Percentiles rank a stretch among this genome's conserved stretches.
These are phyloP conservation scores for Diaporthe humulicola DNA, from an alignment of 2,329 filamentous ascomycete genomes.

Conservation along the genomic window DNA sequence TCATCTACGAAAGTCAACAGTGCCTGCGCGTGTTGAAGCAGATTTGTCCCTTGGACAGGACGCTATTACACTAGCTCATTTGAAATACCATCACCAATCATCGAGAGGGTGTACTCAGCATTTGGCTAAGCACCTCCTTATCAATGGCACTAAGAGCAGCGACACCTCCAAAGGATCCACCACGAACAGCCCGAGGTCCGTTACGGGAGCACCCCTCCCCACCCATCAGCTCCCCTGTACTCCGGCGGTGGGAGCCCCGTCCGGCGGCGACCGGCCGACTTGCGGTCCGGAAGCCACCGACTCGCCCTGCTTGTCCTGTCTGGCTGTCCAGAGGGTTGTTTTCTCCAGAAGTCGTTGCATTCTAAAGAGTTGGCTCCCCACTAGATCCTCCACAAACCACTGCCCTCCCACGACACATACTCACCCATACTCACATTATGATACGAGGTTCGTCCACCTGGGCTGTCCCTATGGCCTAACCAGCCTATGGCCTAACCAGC, in stretches of 20 bases:
- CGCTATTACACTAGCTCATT: background rate
- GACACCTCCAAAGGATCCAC: constrained; percentile 13
- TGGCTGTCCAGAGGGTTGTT: background rate
- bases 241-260: constrained; percentile 22
- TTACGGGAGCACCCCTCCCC: constrained; percentile 6
- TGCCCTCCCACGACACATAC: background rate
- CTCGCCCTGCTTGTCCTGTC: background rate
- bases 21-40: background rate
- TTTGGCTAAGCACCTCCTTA: constrained; percentile 10
- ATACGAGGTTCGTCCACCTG: background rate
- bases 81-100: background rate
- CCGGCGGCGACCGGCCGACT: constrained; percentile 28
- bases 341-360: background rate
- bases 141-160: constrained; percentile 6
- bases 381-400: background rate
- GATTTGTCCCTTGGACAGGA: background rate
- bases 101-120: background rate
- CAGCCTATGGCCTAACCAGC: too few relatives aligned
- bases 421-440: background rate
- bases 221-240: background rate
- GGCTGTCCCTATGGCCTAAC: background rate
- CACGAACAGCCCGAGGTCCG: constrained; percentile 23
- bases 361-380: background rate
- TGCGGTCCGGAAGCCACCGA: constrained; percentile 30
- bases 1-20: background rate